Base-by-base conservation (phyloP, 805 yeast genomes). In the Clavispora carvajalis region DNA sequence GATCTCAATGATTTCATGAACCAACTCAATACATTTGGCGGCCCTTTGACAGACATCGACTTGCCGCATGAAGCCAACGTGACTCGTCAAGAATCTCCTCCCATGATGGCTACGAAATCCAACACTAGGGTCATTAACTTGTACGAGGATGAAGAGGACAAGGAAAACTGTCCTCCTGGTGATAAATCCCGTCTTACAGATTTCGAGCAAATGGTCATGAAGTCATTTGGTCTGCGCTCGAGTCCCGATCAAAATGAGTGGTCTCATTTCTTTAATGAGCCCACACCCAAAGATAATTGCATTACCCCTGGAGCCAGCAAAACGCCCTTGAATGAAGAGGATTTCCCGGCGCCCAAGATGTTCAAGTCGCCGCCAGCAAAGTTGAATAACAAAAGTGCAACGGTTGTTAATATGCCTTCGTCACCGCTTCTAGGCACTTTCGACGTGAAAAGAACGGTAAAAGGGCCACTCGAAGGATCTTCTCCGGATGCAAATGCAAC, bases 81-180 rank as follows among this genome's bases (percentile, higher is more conserved):
- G 4, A n/a, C 19, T 5, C 30, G 37, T 22, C 65, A 60, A 29
- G 64, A 56, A 24, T 67, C 72, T 6, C 75, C 71, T 37, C 73
- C 72, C 46, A 71, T 62, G 75, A 65, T 65, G 58, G 81, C 81
- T n/a, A 73, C 75, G 5, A 76, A 76, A 51, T 58, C 73, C 31
- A 76, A 75, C 48, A 76, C 81, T 3, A 65, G 79, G 30, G 67
- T 76, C 17, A 76, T 76, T 34, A 75, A 73, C 44, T 45, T 76
- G n/a, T 75, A 71, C 41, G 77, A 69, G 25, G 64, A 55, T 31
- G 59, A 46, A 10, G 61, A 55, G 12, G 58, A 58, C 37, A 58
- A 58, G 40, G 62, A 58, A 28, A 58, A 58, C 39, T 51, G 53
- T 15, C 57, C 61, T 5, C 62, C 62, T 0, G 16, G 11, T 18